phyloP scores from a whole-genome alignment of 805 yeast genomes.

The Ogataea nakhonphanomensis region DNA sequence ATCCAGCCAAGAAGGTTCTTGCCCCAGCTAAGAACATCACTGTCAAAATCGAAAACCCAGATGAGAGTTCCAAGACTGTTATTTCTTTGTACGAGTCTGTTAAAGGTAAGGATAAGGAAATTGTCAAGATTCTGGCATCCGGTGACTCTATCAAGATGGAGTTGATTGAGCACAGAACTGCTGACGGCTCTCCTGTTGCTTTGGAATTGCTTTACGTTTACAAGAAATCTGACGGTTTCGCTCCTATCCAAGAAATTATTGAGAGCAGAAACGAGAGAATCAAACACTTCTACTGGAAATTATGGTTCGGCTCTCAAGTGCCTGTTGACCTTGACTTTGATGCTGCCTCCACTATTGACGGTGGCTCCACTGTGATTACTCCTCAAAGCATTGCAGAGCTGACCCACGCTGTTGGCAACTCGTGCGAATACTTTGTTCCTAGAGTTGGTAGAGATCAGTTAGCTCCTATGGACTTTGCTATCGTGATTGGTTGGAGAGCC shows the following conservation, averaged over 20 bases:
- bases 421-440: constrained; percentile 91
- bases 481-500: constrained; percentile 97
- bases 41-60: constrained; percentile 55
- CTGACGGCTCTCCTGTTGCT: constrained; percentile 68
- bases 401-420: constrained; percentile 96
- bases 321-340: constrained; percentile 69
- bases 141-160: constrained; percentile 59
- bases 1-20: constrained; percentile 77
- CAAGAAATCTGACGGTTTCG: constrained; percentile 86
- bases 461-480: constrained; percentile 99
- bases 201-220: constrained; percentile 76
- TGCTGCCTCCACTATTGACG: constrained; percentile 67
- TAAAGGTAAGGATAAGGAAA: constrained; percentile 66
- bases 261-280: constrained; percentile 89
- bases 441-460: constrained; percentile 78
- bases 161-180: constrained; percentile 85
- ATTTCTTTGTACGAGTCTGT: constrained; percentile 67
- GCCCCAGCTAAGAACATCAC: constrained; percentile 63
- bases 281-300: constrained; percentile 94
- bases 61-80: constrained; percentile 50
- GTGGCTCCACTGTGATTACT: constrained; percentile 64
- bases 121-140: constrained; percentile 57
- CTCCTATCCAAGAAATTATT: constrained; percentile 89
- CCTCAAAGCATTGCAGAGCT: constrained; percentile 82
- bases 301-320: constrained; percentile 76